phyloP scores from a whole-genome alignment of 163 green algal species.

The Scenedesmus sp. region DNA sequence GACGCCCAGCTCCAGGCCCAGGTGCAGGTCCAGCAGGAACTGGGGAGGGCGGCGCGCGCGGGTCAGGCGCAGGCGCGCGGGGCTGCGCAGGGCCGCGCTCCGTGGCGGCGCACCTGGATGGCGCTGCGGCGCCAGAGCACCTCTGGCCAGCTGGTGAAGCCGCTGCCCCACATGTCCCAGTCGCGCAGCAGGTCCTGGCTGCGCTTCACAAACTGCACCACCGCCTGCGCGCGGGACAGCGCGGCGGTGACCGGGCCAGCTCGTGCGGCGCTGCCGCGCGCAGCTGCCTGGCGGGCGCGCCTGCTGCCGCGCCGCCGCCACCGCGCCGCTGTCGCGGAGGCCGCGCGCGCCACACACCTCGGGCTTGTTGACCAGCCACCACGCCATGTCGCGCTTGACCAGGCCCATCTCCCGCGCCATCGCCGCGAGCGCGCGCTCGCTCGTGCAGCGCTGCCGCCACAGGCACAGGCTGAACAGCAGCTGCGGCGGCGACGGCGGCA shows the following conservation, averaged over 20 bases:
- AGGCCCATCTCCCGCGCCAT: slow-evolving; percentile 1
- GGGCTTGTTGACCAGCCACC: slow-evolving; percentile 29
- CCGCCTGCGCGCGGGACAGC: neutral
- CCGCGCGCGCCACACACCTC: slow-evolving; percentile 29
- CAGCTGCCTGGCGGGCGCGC: too few relatives aligned
- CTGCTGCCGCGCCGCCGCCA: too few relatives aligned
- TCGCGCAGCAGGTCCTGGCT: neutral
- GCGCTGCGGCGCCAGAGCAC: slow-evolving; percentile 26
- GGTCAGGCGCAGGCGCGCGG: too few relatives aligned
- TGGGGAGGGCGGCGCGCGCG: too few relatives aligned
- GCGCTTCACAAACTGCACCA: slow-evolving; percentile 11
- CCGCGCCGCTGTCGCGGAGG: too few relatives aligned
- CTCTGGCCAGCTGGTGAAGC: slow-evolving; percentile 26
- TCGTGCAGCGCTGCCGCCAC: neutral
- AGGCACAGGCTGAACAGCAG: slow-evolving; percentile 16
- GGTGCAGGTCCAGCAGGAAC: slow-evolving; percentile 27
- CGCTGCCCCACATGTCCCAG: slow-evolving; percentile 42
- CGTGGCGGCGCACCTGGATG: too few relatives aligned
- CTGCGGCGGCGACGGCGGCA: too few relatives aligned
- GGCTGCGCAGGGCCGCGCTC: too few relatives aligned
- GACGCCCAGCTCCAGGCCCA: neutral
- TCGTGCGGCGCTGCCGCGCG: too few relatives aligned
- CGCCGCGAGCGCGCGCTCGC: too few relatives aligned
- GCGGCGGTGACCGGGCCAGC: too few relatives aligned
- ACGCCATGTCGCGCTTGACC: slow-evolving; percentile 23